Evolutionary conservation across 805 yeast genomes (phyloP).

Genomic region (Wickerhamomyces subpelliculosus): DNA sequence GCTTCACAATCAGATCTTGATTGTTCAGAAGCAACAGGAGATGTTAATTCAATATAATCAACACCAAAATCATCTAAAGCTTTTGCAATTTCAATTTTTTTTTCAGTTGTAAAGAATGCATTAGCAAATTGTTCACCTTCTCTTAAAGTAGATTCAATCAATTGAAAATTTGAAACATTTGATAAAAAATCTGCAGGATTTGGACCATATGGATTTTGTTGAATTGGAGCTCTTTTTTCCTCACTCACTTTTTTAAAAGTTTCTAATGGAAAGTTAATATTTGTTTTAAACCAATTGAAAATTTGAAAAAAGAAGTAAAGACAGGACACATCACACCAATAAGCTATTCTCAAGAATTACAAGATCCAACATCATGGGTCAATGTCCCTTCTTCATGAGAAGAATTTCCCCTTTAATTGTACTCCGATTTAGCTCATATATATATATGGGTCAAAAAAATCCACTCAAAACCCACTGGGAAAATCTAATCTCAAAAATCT

Average conservation of each 20-base stretch:
- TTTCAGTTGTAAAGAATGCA: conserved; percentile 90
- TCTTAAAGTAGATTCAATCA: conserved; percentile 92
- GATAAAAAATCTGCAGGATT: conserved; percentile 90
- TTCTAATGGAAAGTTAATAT: not conserved
- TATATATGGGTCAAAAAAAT: no score
- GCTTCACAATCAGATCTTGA: conserved; percentile 93
- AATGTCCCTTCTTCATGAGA: no score
- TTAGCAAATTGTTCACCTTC: conserved; percentile 99
- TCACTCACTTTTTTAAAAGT: conserved; percentile 40
- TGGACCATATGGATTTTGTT: conserved; percentile 84
- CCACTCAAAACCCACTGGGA: no score
- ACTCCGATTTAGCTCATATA: no score
- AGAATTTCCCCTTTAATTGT: no score
- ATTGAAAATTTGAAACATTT: conserved; percentile 80
- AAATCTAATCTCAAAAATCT: no score
- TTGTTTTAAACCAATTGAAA: not conserved
- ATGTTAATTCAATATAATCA: conserved; percentile 94
- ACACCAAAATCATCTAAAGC: conserved; percentile 97
- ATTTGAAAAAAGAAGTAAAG: no score
- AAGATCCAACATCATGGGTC: no score
- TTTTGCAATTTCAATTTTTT: conserved; percentile 93
- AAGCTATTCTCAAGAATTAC: no score
- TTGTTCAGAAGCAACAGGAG: conserved; percentile 97
- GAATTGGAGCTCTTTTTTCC: conserved; percentile 29
- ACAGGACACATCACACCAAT: no score